These are phyloP conservation scores for Quercus berberidifolia DNA, from an alignment of 306 rosid genomes.

Conservation along the genomic window DNA sequence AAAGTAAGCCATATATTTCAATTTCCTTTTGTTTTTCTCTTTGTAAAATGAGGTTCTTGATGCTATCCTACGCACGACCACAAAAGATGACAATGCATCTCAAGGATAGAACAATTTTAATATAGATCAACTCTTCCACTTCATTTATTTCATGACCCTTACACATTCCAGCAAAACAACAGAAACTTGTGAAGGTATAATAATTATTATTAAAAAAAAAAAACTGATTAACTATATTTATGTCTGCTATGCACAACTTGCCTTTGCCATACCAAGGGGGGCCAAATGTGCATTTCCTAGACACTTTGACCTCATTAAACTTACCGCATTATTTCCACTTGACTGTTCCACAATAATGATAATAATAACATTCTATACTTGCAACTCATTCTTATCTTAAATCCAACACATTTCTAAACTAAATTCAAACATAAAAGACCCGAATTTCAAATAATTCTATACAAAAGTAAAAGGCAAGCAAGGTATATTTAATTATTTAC, in stretches of 20 bases:
- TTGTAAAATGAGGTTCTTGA: not conserved
- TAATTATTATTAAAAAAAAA: no score
- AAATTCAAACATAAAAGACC: not conserved
- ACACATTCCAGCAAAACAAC: not conserved
- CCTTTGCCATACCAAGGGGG: not conserved
- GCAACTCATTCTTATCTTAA: not conserved
- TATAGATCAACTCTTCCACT: not conserved
- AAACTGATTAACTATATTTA: not conserved
- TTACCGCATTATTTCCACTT: not conserved
- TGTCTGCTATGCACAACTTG: not conserved
- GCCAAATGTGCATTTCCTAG: not conserved
- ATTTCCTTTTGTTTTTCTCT: not conserved
- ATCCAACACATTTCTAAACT: not conserved
- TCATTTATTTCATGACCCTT: not conserved
- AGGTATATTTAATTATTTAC: not conserved
- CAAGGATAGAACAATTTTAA: not conserved
- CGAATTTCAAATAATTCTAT: not conserved
- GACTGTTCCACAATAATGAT: slow-evolving; percentile 1
- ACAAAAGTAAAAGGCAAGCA: not conserved
- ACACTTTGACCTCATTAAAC: not conserved
- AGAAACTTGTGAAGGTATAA: no score
- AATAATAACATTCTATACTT: not conserved
- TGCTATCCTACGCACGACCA: not conserved
- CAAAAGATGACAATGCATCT: not conserved
- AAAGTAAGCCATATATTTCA: not conserved